These are phyloP conservation scores for Nowakowskiella sp. DNA, from an alignment of 192 early-diverging fungal species.

Conservation along the genomic window DNA sequence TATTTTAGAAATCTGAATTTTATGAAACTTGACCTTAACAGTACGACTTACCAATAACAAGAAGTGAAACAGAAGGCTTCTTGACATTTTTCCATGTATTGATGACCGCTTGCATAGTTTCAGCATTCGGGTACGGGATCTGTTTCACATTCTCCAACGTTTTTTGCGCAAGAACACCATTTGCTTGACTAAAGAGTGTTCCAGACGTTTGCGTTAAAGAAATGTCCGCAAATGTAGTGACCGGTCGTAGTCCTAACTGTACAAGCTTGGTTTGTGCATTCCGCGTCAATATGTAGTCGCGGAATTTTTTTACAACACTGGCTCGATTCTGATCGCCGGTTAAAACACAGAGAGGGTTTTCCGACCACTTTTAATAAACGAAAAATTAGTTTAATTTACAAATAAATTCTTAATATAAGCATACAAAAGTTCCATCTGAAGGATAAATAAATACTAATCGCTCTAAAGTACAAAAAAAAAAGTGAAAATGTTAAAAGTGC, in stretches of 20 bases:
- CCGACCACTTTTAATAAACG: not conserved
- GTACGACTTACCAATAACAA: not conserved
- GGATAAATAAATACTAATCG: not conserved
- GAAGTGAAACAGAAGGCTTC: not conserved
- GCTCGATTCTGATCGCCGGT: not conserved
- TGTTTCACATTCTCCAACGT: not conserved
- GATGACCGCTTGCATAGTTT: not conserved
- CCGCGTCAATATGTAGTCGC: not conserved
- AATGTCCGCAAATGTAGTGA: not conserved
- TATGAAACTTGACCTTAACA: too few relatives aligned
- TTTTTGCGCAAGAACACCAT: not conserved
- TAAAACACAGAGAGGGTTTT: not conserved
- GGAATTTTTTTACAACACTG: not conserved
- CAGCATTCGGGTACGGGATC: not conserved
- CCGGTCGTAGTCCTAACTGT: not conserved
- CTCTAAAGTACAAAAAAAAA: too few relatives aligned
- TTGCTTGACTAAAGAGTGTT: not conserved
- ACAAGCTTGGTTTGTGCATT: not conserved
- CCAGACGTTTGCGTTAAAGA: too few relatives aligned
- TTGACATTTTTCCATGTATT: not conserved
- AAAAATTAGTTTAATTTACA: not conserved
- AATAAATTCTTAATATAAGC: not conserved
- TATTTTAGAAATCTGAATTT: too few relatives aligned
- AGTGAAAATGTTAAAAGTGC: too few relatives aligned
- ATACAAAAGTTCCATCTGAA: not conserved